Base-by-base conservation (phyloP, 345 rosid genomes). In the Salix koriyanagi region DNA sequence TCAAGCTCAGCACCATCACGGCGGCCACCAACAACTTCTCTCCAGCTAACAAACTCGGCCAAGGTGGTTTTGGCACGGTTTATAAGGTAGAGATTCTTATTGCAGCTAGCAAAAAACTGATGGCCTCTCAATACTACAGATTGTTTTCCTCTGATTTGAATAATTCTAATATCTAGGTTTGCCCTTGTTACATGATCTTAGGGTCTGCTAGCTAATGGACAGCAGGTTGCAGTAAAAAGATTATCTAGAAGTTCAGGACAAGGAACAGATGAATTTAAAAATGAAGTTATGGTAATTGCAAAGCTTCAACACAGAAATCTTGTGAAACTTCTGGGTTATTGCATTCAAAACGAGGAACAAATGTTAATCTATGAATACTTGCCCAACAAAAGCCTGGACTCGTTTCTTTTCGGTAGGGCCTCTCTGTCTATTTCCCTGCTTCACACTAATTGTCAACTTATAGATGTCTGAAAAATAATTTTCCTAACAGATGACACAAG, bases 331-430 rank as follows among this genome's bases (percentile, higher is more conserved):
- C 44, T 72, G 37, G 76, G 71, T 50, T 65, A 37, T 11, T 52
- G 92, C 76, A 86, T 80, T 16, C 76, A 75, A n/a, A 86, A 80
- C 61, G 87, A 84, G 7, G 91, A 91, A 60, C 83, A 86, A 86
- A 92, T 92, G 85, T 87, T 92, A 72, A 88, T 92, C 61, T 92
- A 92, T 14, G 97, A 92, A 81, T 92, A 88, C 80, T 86, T 92
- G 73, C 88, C 88, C 0, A 41, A 41, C 44, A 41, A 41, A 41
- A 41, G 44, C 44, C 86, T 92, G 3, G 95, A 92, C 75, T 72
- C 69, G 74, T 86, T 88, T 83, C 83, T 92, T 18, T 91, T 92
- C 52, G 89, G 97, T 89, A 82, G 74, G 85, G 8, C 25, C 2
- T 18, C 6, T 1, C 2, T 65, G 1, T 30, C 1, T 15, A 26